A percentile compares a stretch with the other conserved stretches of the same genome.
phyloP scores from a whole-genome alignment of 176 grass and related monocot species.

The Saccharum officinarum region DNA sequence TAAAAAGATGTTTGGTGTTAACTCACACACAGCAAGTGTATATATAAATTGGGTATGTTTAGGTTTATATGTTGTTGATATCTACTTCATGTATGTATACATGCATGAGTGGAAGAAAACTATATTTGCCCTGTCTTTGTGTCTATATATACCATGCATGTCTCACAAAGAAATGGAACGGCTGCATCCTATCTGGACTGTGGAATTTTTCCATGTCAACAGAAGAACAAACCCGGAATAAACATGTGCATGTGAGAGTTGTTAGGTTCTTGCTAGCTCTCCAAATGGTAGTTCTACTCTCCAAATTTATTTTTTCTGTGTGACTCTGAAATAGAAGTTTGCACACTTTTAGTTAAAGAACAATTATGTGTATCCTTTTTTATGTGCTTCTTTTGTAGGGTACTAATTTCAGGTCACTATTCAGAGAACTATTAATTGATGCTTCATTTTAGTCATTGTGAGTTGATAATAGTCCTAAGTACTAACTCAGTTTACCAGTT shows the following conservation, averaged over 20 bases:
- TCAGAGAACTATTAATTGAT: not conserved
- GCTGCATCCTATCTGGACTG: not conserved
- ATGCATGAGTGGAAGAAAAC: not conserved
- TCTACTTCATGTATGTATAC: no score
- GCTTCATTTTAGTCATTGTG: not conserved
- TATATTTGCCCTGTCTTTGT: not conserved
- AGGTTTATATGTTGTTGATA: not conserved
- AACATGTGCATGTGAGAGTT: not conserved
- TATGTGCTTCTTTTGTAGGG: not conserved
- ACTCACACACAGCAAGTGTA: not conserved
- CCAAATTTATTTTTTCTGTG: not conserved
- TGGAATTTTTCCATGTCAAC: not conserved
- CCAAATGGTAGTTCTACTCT: not conserved
- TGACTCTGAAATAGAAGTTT: not conserved
- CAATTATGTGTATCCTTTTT: not conserved
- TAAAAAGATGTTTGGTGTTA: not conserved
- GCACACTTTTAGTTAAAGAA: not conserved
- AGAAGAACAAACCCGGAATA: not conserved
- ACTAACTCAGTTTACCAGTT: not conserved
- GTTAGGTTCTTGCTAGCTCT: not conserved
- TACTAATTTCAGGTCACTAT: not conserved
- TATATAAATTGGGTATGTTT: not conserved
- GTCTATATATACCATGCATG: not conserved
- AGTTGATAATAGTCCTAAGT: not conserved
- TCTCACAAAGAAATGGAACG: not conserved